Evolutionary conservation across 202 grass and related monocot species (phyloP).

Genomic region (Setaria italica): DNA sequence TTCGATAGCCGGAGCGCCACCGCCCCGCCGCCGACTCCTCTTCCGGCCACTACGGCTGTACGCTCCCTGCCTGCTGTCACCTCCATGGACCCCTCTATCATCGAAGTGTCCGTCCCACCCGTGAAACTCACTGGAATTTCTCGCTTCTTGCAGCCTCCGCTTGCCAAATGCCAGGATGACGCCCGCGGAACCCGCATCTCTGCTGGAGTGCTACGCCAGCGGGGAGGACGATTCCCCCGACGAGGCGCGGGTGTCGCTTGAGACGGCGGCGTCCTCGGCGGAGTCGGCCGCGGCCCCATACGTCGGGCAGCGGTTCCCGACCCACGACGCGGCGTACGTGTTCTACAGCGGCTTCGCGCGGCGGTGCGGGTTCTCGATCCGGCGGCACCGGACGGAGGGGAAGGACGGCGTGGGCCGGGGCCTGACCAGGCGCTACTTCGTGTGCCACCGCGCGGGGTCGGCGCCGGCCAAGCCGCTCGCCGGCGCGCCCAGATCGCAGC

Average conservation of each 20-base stretch:
- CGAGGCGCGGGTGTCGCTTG: conserved; percentile 43
- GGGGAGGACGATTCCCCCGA: conserved; percentile 41
- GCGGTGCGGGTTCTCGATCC: conserved; percentile 80
- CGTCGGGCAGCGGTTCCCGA: conserved; percentile 68
- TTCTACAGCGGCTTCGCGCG: conserved; percentile 73
- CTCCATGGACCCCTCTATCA: background rate
- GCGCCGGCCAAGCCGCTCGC: conserved; percentile 61
- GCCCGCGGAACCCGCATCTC: conserved; percentile 44
- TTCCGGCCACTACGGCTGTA: background rate
- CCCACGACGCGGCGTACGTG: conserved; percentile 72
- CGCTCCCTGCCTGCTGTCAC: background rate
- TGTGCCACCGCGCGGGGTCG: conserved; percentile 79
- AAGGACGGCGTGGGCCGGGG: conserved; percentile 76
- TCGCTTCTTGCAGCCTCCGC: background rate
- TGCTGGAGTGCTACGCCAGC: conserved; percentile 43
- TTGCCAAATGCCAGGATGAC: conserved; percentile 47
- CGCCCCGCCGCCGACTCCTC: background rate
- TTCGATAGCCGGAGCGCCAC: background rate
- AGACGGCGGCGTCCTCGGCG: background rate
- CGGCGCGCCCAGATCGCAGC: conserved; percentile 52
- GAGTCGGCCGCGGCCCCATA: conserved; percentile 45
- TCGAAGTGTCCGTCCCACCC: background rate
- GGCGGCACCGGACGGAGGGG: conserved; percentile 76
- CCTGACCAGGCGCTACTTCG: conserved; percentile 75
- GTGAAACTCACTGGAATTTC: background rate